A percentile compares a stretch with the other conserved stretches of the same genome.
Evolutionary conservation across 2,329 filamentous ascomycete species (phyloP).

Genomic region (Arthrobotrys pseudoclavata): DNA sequence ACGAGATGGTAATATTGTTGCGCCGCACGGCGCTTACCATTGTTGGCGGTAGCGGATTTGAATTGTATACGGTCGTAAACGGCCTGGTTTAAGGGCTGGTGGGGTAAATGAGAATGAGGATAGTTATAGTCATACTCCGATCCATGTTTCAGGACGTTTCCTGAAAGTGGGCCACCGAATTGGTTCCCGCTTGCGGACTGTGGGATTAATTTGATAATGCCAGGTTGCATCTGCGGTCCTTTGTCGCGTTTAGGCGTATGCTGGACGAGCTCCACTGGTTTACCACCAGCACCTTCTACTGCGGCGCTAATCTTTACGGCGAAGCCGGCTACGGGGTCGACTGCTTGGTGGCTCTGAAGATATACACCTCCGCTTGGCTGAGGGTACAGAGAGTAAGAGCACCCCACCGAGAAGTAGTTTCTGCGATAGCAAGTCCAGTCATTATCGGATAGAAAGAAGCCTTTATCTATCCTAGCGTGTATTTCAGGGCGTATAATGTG

Average conservation of each 20-base stretch:
- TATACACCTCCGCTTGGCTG: conserved; percentile 65
- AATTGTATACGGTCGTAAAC: conserved; percentile 92
- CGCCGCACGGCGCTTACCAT: conserved; percentile 87
- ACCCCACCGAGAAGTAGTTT: conserved; percentile 90
- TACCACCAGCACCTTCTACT: conserved; percentile 80
- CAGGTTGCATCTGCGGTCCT: conserved; percentile 81
- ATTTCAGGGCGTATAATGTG: conserved; percentile 78
- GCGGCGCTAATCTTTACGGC: conserved; percentile 79
- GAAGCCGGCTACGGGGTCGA: conserved; percentile 74
- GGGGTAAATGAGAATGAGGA: conserved; percentile 67
- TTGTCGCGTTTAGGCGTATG: conserved; percentile 94
- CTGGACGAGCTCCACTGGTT: conserved; percentile 86
- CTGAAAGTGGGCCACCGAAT: conserved; percentile 53
- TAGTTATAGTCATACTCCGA: conserved; percentile 63
- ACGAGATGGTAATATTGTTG: conserved; percentile 95
- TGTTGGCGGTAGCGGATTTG: conserved; percentile 93
- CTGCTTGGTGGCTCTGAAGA: conserved; percentile 68
- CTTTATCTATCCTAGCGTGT: conserved; percentile 85
- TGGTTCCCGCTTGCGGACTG: conserved; percentile 69
- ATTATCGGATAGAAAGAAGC: conserved; percentile 83
- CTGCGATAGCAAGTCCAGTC: conserved; percentile 90
- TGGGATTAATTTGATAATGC: conserved; percentile 77
- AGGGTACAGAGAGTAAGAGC: conserved; percentile 78
- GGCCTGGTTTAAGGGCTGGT: conserved; percentile 65
- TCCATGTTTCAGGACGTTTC: conserved; percentile 66